These are phyloP conservation scores for Flaveria linearis DNA, from an alignment of 129 eudicot species.

Conservation along the genomic window DNA sequence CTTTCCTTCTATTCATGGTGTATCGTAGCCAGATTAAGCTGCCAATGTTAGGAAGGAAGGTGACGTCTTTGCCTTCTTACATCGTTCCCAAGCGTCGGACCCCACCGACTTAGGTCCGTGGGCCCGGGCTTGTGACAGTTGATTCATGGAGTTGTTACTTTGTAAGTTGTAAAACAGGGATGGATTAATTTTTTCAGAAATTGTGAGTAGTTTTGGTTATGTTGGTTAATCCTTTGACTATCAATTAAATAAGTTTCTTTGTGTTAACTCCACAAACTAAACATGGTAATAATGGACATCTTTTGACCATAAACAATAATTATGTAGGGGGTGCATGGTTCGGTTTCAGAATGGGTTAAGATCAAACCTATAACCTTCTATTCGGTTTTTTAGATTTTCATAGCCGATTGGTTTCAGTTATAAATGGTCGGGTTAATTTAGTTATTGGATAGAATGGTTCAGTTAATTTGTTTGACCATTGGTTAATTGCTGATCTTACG, in stretches of 20 bases:
- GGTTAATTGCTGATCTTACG: no score
- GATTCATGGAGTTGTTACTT: slow-evolving; percentile 17
- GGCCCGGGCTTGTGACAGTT: background rate
- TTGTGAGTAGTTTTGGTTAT: background rate
- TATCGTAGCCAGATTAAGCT: slow-evolving; percentile 70
- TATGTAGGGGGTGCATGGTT: background rate
- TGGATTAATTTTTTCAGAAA: background rate
- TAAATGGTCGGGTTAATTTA: background rate
- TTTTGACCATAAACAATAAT: background rate
- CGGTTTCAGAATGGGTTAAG: no score
- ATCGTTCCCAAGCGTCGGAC: slow-evolving; percentile 42
- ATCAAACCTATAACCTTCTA: background rate
- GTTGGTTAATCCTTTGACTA: background rate
- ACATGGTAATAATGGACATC: background rate
- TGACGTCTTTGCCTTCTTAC: slow-evolving; percentile 55
- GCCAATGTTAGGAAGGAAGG: slow-evolving; percentile 70
- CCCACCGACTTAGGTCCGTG: slow-evolving; percentile 28
- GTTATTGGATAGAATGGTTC: no score
- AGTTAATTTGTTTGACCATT: no score
- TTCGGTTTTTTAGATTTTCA: background rate
- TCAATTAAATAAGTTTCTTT: background rate
- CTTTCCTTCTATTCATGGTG: slow-evolving; percentile 50
- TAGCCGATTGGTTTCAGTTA: background rate
- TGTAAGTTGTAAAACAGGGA: background rate
- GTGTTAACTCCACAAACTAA: background rate